Base-by-base conservation (phyloP, 2,329 filamentous ascomycete species). In the Arthrobotrys conoides region DNA sequence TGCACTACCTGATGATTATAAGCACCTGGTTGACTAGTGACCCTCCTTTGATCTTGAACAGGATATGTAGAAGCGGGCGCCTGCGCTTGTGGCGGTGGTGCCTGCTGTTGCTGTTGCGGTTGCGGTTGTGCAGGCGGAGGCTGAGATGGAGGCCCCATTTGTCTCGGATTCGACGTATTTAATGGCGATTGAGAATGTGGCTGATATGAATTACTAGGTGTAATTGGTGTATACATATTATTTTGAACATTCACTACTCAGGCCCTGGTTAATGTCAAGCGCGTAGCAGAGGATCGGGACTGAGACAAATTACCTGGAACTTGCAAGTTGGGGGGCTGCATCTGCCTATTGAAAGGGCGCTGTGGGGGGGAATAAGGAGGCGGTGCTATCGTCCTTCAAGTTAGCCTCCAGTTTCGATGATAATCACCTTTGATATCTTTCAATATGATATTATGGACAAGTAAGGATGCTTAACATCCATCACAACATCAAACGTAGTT, bases 291-390 rank as follows among this genome's bases (percentile, higher is more conserved):
- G 16, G 27, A 64, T 33, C n/a, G 12, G 16, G 14, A 16, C 20
- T 2, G 9, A 16, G 16, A 38, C 16, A 16, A 49, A n/a, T 46
- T 53, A 78, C 75, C 75, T 64, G 75, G 75, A 14, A 78, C 75
- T 41, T 78, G 75, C 16, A 78, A 68, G 64, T 78, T 79, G 1
- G 76, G 76, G 14, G 76, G 76, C 38, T 79, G 76, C 70, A 75
- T 65, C 27, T 79, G 76, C 36, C 76, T 67, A 53, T 79, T 73
- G 33, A 79, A 70, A 24, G 76, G 76, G n/a, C 76, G 69, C 55
- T 79, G 76, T 41, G 76, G 76, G 44, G 76, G 76, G 2, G 76
- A 79, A 44, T 79, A 79, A 1, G 76, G 76, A 36, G 76, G 76
- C 1, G 76, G 76, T 16, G 76, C 76, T 79, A 66, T 22, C 20